Evolutionary conservation across 257 asterid genomes (phyloP).

Genomic region (Fraxinus americana): DNA sequence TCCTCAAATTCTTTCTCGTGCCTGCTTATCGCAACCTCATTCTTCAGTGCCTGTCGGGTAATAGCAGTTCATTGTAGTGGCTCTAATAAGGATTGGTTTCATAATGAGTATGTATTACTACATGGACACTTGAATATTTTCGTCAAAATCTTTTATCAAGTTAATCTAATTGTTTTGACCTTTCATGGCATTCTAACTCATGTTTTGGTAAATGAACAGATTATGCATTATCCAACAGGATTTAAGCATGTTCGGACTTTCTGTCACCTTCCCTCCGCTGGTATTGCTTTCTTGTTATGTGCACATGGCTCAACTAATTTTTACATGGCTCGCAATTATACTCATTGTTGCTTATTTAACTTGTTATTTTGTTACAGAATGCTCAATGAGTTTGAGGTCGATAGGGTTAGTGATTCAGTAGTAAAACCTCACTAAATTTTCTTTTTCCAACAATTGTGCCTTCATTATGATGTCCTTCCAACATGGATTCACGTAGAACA

Average conservation of each 20-base stretch:
- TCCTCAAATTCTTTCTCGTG: too few relatives aligned
- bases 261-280: slow-evolving; percentile 50
- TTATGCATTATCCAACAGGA: slow-evolving; percentile 35
- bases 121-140: slow-evolving; percentile 13
- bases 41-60: too few relatives aligned
- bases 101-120: too few relatives aligned
- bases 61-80: not conserved
- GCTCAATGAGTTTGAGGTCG: slow-evolving; percentile 34
- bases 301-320: not conserved
- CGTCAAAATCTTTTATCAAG: slow-evolving; percentile 2
- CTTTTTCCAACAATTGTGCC: not conserved
- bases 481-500: not conserved
- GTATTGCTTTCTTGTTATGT: slow-evolving; percentile 30
- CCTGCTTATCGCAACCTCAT: too few relatives aligned
- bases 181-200: slow-evolving; percentile 13
- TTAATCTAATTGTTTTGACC: slow-evolving; percentile 6
- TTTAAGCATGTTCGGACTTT: slow-evolving; percentile 47
- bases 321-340: slow-evolving; percentile 4
- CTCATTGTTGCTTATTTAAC: slow-evolving; percentile 1
- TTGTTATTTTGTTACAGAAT: slow-evolving; percentile 47
- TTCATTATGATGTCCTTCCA: not conserved
- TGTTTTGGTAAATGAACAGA: slow-evolving; percentile 45
- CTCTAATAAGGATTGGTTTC: not conserved
- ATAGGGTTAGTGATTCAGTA: slow-evolving; percentile 53
- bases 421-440: slow-evolving; percentile 2